phyloP scores from a whole-genome alignment of 1,284 basidiomycete species.

The Gymnopus androsaceus region DNA sequence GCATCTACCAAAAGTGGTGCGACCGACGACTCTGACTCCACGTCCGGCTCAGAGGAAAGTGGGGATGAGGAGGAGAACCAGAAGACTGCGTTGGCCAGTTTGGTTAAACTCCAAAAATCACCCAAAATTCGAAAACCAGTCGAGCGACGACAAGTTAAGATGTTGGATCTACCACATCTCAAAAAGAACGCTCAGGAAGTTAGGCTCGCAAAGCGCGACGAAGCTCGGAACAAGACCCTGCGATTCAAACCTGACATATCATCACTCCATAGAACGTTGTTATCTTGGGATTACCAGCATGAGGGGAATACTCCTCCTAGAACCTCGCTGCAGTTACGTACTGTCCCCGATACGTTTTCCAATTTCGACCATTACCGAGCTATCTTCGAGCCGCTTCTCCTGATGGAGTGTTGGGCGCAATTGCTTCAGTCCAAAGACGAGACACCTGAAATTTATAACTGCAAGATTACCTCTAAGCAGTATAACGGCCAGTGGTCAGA shows the following conservation, averaged over 20 bases:
- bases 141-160: constrained; percentile 71
- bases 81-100: constrained; percentile 53
- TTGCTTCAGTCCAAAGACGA: constrained; percentile 78
- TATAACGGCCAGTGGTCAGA: constrained; percentile 76
- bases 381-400: constrained; percentile 85
- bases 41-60: constrained; percentile 43
- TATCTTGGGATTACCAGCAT: constrained; percentile 87
- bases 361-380: constrained; percentile 72
- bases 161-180: constrained; percentile 59
- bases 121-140: constrained; percentile 57
- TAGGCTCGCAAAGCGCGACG: constrained; percentile 57
- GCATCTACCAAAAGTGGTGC: constrained; percentile 31
- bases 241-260: constrained; percentile 85
- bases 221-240: constrained; percentile 63
- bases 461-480: constrained; percentile 62
- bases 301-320: constrained; percentile 62
- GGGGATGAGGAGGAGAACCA: constrained; percentile 56
- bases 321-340: constrained; percentile 34
- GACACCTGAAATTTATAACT: constrained; percentile 51
- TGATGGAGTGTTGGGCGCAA: constrained; percentile 93
- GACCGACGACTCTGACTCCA: constrained; percentile 21
- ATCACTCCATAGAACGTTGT: constrained; percentile 75
- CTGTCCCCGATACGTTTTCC: constrained; percentile 69
- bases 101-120: constrained; percentile 66
- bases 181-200: constrained; percentile 45